Evolutionary conservation across 495 filamentous ascomycete genomes (phyloP), one percentile per base, ranked within the genome.

Genomic region (Parmelia sp.): DNA sequence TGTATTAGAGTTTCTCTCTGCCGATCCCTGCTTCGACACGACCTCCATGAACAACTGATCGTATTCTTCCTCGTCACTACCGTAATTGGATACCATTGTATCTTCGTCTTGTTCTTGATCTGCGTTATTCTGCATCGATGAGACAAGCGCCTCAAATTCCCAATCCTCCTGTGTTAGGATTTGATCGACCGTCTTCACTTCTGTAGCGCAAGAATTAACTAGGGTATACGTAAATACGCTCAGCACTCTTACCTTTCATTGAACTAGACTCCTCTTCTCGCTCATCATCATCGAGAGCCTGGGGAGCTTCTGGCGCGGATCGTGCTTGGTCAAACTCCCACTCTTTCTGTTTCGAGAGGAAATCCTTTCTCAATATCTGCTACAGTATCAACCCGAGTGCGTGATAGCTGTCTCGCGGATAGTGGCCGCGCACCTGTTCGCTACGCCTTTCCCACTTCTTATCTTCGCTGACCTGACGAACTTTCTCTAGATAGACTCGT

Each of bases 401-500:
- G 45, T 49, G 15, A 39, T 47, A 58, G 31, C 14, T 45, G 27
- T 59, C 63, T 31, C 59, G 33, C 17, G 0, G 0, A 14, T n/a
- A 29, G 33, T 10, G 17, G 55, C 33, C 19, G 71, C 75, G 35
- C 77, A 95, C 85, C 81, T 95, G 88, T 63, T 96, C 90, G 55
- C 90, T 88, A 3, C 90, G 76, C 78, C 45, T 84, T 83, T 76
- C 90, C 78, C 73, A 83, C 63, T 74, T 86, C 73, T 83, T 87
- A 84, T 73, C 80, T 70, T 96, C 89, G 5, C 86, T 78, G 44
- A 83, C 81, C 66, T 86, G 83, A 69, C 85, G 79, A n/a, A 96
- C 86, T 59, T 87, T 89, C 68, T 88, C 84, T 36, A 97, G 75
- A 68, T 95, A 98, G 60, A 89, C 68, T 12, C 81, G 78, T 44